phyloP scores from a whole-genome alignment of 257 asterid genomes.

The Lithospermum erythrorhizon region DNA sequence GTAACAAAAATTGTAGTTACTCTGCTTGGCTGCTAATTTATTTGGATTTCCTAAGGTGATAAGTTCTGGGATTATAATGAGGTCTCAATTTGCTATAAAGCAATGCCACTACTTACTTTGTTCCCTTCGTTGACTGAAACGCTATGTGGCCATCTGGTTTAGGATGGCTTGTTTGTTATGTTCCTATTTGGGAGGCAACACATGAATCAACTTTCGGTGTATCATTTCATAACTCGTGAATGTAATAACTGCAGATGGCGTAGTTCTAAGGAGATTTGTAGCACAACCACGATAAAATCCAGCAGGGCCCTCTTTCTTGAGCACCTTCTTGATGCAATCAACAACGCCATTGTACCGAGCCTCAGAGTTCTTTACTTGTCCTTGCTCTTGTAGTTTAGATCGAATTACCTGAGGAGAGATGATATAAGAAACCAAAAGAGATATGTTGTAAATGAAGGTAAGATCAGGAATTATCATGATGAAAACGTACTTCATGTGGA shows the following conservation, averaged over 20 bases:
- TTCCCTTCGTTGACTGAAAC: neutral
- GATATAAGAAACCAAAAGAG: slow-evolving; percentile 1
- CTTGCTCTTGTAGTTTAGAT: slow-evolving; percentile 96
- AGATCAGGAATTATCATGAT: neutral
- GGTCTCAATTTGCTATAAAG: neutral
- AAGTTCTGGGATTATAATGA: neutral
- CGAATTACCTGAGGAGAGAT: slow-evolving; percentile 59
- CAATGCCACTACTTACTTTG: neutral
- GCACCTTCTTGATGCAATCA: slow-evolving; percentile 7
- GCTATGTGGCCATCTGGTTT: too few relatives aligned
- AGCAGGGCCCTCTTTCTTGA: slow-evolving; percentile 3
- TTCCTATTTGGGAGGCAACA: neutral
- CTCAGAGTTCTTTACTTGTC: slow-evolving; percentile 5
- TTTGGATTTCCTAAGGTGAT: neutral
- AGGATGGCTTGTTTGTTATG: neutral
- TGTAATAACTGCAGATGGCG: slow-evolving; percentile 10
- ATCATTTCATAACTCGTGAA: slow-evolving; percentile 7
- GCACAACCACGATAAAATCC: slow-evolving; percentile 12
- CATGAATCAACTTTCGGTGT: neutral
- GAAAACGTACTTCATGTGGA: slow-evolving; percentile 75
- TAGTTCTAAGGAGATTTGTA: slow-evolving; percentile 2
- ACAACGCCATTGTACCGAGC: slow-evolving; percentile 5
- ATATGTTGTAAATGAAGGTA: neutral
- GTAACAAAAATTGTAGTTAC: neutral
- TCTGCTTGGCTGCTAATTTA: too few relatives aligned